A percentile compares a stretch with the other conserved stretches of the same genome.
These are phyloP conservation scores for Blumeriella jaapii DNA, from an alignment of 2,329 filamentous ascomycete species.

Conservation along the genomic window DNA sequence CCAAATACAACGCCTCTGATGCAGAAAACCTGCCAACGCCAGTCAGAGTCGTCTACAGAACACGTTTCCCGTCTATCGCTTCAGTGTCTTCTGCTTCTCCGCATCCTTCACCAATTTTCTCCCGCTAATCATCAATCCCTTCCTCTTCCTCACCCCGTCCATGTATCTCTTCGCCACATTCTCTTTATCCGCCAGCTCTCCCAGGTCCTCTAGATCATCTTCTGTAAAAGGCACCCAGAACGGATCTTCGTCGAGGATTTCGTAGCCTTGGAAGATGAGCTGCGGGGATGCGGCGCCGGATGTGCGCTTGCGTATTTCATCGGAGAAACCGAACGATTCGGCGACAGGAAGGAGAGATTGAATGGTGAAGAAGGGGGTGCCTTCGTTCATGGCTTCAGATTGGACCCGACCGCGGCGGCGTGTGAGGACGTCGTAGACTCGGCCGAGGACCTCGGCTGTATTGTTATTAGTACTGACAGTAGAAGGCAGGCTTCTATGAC, in stretches of 20 bases:
- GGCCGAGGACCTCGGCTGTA: conserved; percentile 77
- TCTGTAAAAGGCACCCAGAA: conserved; percentile 97
- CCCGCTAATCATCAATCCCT: conserved; percentile 77
- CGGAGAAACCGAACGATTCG: conserved; percentile 89
- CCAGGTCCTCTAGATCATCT: conserved; percentile 90
- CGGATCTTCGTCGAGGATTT: conserved; percentile 87
- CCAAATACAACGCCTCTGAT: too few relatives aligned
- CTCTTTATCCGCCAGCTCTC: conserved; percentile 84
- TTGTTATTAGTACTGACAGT: conserved; percentile 14
- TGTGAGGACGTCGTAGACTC: conserved; percentile 96
- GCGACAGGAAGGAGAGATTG: conserved; percentile 78
- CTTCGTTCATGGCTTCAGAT: conserved; percentile 84
- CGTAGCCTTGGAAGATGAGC: conserved; percentile 85
- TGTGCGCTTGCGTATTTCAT: conserved; percentile 92
- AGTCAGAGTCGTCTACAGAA: too few relatives aligned
- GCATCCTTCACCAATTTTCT: conserved; percentile 69
- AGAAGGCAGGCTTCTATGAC: too few relatives aligned
- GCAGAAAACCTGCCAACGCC: too few relatives aligned
- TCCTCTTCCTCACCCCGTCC: conserved; percentile 74
- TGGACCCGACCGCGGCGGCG: conserved; percentile 81
- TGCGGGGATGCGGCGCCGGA: conserved; percentile 86
- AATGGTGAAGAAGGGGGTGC: conserved; percentile 94
- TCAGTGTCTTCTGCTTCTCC: conserved; percentile 75
- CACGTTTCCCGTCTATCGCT: conserved; percentile 34
- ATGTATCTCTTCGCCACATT: conserved; percentile 96